Evolutionary conservation across 2,329 filamentous ascomycete genomes (phyloP).

Genomic region (Helotiales sp.): DNA sequence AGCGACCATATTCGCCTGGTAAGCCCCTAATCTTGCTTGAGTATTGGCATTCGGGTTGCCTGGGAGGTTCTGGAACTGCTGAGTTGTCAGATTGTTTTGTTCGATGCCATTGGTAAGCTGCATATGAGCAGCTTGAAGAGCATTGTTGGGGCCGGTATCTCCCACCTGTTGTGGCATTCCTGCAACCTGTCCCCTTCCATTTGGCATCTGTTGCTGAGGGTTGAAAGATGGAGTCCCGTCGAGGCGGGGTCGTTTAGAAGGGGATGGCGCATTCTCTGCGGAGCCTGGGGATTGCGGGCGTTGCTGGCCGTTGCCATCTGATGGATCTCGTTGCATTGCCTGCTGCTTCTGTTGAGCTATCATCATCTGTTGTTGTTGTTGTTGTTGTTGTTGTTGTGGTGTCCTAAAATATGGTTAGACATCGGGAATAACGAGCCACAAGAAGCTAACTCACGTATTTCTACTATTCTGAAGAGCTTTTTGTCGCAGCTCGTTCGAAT

Average conservation of each 20-base stretch:
- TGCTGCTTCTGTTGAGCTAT: conserved; percentile 72
- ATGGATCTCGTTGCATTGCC: conserved; percentile 86
- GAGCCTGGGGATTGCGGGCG: conserved; percentile 80
- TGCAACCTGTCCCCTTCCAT: conserved; percentile 64
- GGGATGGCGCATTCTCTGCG: conserved; percentile 86
- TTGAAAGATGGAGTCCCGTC: conserved; percentile 68
- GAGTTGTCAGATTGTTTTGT: conserved; percentile 68
- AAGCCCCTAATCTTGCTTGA: conserved; percentile 71
- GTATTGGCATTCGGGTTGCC: conserved; percentile 39
- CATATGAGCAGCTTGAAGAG: conserved; percentile 57
- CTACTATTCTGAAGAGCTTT: conserved; percentile 78
- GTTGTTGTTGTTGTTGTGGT: neutral
- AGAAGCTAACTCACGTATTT: conserved; percentile 56
- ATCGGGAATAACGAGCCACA: too few relatives aligned
- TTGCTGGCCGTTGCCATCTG: conserved; percentile 73
- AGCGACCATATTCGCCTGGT: conserved; percentile 80
- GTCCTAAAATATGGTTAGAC: neutral
- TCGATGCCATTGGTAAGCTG: conserved; percentile 72
- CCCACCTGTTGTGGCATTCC: conserved; percentile 72
- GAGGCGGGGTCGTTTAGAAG: conserved; percentile 84
- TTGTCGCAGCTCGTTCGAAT: conserved; percentile 64
- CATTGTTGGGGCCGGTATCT: conserved; percentile 49
- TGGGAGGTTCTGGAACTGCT: conserved; percentile 68
- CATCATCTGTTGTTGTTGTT: conserved; percentile 64
- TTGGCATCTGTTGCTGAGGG: conserved; percentile 67